Percentiles rank a stretch among this genome's conserved stretches.
These are phyloP conservation scores for Schizonepeta tenuifolia DNA, from an alignment of 257 asterid species.

Conservation along the genomic window DNA sequence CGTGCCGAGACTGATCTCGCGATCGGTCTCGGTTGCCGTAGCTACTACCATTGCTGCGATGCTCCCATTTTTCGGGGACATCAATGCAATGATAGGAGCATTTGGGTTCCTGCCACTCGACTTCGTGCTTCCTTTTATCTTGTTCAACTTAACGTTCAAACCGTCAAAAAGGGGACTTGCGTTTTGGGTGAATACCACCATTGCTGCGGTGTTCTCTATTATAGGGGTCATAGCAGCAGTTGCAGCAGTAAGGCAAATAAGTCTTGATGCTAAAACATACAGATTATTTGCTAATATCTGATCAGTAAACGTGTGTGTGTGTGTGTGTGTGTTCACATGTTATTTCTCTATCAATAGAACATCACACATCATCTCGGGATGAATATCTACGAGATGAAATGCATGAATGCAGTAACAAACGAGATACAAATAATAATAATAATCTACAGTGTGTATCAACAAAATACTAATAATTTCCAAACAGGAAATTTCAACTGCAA, in stretches of 20 bases:
- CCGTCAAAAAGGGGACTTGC: slow-evolving; percentile 55
- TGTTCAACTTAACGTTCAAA: slow-evolving; percentile 83
- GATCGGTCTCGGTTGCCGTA: slow-evolving; percentile 64
- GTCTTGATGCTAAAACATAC: slow-evolving; percentile 78
- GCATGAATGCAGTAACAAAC: too few species aligned
- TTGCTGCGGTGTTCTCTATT: slow-evolving; percentile 62
- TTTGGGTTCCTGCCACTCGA: slow-evolving; percentile 94
- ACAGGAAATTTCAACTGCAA: too few species aligned
- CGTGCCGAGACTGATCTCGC: slow-evolving; percentile 62
- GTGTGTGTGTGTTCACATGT: too few species aligned
- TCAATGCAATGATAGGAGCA: slow-evolving; percentile 79
- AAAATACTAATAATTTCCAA: too few species aligned
- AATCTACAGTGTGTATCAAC: too few species aligned
- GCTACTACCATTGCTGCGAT: slow-evolving; percentile 81
- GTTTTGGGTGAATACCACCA: slow-evolving; percentile 66
- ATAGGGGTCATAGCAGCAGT: slow-evolving; percentile 69
- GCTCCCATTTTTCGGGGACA: slow-evolving; percentile 93
- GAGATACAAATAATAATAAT: too few species aligned
- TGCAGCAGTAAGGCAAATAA: slow-evolving; percentile 88
- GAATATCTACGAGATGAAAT: too few species aligned
- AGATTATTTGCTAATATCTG: slow-evolving; percentile 67
- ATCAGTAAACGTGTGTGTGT: neutral
- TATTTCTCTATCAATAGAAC: too few species aligned
- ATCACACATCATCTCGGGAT: too few species aligned
- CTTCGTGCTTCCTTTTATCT: slow-evolving; percentile 77